Conservation (phyloP, 2,329 filamentous ascomycete species). For the Venturiaceae sp. region DNA sequence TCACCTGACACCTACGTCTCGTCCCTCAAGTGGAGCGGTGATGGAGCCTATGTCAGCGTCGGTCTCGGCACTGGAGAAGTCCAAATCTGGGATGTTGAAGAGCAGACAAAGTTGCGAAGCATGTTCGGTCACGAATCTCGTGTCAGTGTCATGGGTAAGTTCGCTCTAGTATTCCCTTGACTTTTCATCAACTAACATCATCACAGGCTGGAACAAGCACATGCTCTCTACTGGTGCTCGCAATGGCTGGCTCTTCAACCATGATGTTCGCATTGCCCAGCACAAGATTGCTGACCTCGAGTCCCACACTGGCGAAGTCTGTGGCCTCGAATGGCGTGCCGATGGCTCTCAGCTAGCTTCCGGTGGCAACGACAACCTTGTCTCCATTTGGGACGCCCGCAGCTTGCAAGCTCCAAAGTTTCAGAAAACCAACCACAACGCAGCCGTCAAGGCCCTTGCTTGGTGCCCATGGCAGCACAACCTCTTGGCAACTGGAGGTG, state of each 20-base stretch:
- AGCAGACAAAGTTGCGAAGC: conserved; percentile 89
- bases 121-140: conserved; percentile 97
- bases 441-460: conserved; percentile 92
- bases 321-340: conserved; percentile 93
- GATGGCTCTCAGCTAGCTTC: conserved; percentile 96
- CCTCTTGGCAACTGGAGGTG: conserved; percentile 90
- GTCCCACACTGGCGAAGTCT: conserved; percentile 95
- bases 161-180: neutral
- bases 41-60: conserved; percentile 92
- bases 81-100: conserved; percentile 98
- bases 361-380: conserved; percentile 96
- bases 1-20: conserved; percentile 88
- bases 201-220: conserved; percentile 87
- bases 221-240: conserved; percentile 89
- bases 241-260: conserved; percentile 93
- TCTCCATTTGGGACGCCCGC: conserved; percentile 97
- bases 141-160: conserved; percentile 71
- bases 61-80: conserved; percentile 93
- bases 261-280: conserved; percentile 93
- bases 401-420: conserved; percentile 92
- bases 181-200: neutral
- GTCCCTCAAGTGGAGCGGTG: conserved; percentile 97
- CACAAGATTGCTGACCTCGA: conserved; percentile 98
- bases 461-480: conserved; percentile 99
- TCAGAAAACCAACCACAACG: conserved; percentile 99